Conservation (phyloP, 441 rosid species). For the Geranium incanum region DNA sequence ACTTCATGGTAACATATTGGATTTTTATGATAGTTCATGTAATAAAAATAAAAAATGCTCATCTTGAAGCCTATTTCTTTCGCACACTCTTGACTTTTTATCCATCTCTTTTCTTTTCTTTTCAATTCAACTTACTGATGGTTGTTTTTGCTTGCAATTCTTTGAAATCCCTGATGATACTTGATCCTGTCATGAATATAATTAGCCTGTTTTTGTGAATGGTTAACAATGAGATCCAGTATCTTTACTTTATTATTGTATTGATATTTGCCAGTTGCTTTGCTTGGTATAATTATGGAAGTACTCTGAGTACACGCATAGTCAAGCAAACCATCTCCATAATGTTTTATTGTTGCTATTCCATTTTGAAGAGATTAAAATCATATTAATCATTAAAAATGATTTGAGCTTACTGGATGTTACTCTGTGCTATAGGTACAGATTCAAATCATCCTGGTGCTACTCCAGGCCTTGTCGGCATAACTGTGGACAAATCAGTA, state of each 20-base stretch:
- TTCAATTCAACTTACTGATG: too few relatives aligned
- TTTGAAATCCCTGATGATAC: not conserved
- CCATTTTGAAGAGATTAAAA: constrained; percentile 1
- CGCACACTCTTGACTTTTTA: not conserved
- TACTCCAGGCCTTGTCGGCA: constrained; percentile 44
- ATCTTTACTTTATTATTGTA: not conserved
- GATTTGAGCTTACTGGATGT: constrained; percentile 6
- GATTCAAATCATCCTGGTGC: constrained; percentile 31
- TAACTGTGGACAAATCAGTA: constrained; percentile 73
- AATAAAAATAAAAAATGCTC: not conserved
- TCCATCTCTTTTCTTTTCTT: not conserved
- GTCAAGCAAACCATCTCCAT: not conserved
- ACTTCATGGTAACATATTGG: not conserved
- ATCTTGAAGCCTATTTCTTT: not conserved
- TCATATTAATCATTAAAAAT: constrained; percentile 3
- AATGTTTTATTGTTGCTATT: not conserved
- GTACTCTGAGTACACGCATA: not conserved
- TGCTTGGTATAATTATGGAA: not conserved
- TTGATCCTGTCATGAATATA: not conserved
- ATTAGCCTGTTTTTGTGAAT: not conserved
- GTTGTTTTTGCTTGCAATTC: not conserved
- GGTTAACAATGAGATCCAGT: not conserved
- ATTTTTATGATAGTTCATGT: too few relatives aligned
- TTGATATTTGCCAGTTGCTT: not conserved
- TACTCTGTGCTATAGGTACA: constrained; percentile 20